Base-by-base conservation (phyloP, 768 basidiomycete genomes). In the Termitomyces heimii region DNA sequence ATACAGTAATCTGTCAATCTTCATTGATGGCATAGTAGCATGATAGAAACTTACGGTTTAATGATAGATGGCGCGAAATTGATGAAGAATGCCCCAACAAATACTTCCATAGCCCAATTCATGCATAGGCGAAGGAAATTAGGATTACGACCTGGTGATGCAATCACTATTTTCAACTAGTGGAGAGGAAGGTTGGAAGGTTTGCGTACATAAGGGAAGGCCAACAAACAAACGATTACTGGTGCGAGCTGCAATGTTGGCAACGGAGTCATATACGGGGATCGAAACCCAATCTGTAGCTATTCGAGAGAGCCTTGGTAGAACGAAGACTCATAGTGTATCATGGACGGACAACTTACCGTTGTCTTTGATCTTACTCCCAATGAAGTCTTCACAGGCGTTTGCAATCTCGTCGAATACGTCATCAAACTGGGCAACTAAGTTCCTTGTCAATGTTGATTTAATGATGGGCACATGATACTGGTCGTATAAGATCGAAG, bases 1-100 rank as follows among this genome's bases (percentile, higher is more conserved):
- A n/a, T n/a, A n/a, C n/a, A n/a, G n/a, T n/a, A n/a, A n/a, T n/a
- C n/a, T n/a, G n/a, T n/a, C n/a, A n/a, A n/a, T n/a, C n/a, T n/a
- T n/a, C n/a, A n/a, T n/a, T n/a, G n/a, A n/a, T n/a, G n/a, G n/a
- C n/a, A n/a, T n/a, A n/a, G n/a, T n/a, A n/a, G n/a, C n/a, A n/a
- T n/a, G n/a, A n/a, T n/a, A n/a, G n/a, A n/a, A n/a, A 55, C 54
- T 47, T 18, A 55, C 54, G 44, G 54, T 18, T 55, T 55, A 34
- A 55, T 22, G 35, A 55, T n/a, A 32, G 45, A 34, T 1, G 54
- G 54, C 32, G 39, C 48, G 24, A 55, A 55, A 47, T 55, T 55
- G 18, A 55, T 55, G 20, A 55, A 55, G 13, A 55, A 55, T 4
- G 54, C 54, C 28, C 45, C 54, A 37, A 55, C 39, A n/a, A 55